A percentile compares a stretch with the other conserved stretches of the same genome.
Conservation (phyloP, 345 rosid species). For the Populus tremula region DNA sequence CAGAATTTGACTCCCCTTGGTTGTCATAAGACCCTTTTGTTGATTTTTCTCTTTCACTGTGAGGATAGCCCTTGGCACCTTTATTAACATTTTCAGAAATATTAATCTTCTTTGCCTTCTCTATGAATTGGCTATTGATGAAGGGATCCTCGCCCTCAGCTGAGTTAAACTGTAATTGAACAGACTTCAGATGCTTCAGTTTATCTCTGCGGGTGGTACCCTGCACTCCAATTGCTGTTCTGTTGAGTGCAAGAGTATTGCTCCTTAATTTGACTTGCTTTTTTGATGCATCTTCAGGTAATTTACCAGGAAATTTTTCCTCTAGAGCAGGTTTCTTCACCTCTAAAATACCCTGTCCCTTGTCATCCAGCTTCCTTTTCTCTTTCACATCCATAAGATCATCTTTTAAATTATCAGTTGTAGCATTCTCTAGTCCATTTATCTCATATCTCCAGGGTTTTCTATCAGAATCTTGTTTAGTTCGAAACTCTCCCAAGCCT, state of each 20-base stretch:
- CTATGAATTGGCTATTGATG: slow-evolving; percentile 15
- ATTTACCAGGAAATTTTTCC: slow-evolving; percentile 29
- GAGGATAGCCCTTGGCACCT: slow-evolving; percentile 4
- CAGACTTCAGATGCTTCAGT: slow-evolving; percentile 56
- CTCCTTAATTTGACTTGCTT: slow-evolving; percentile 57
- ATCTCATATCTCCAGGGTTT: slow-evolving; percentile 29
- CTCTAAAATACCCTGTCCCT: slow-evolving; percentile 23
- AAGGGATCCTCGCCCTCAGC: slow-evolving; percentile 25
- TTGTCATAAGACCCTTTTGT: slow-evolving; percentile 27
- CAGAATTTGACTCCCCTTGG: slow-evolving; percentile 39
- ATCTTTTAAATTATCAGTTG: slow-evolving; percentile 19
- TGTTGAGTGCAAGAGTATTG: slow-evolving; percentile 45
- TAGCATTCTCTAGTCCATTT: slow-evolving; percentile 21
- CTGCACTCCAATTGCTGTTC: slow-evolving; percentile 43
- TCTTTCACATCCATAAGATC: slow-evolving; percentile 31
- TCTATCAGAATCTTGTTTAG: slow-evolving; percentile 17
- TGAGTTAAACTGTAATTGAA: slow-evolving; percentile 46
- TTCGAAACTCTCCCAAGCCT: slow-evolving; percentile 14
- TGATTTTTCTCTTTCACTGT: slow-evolving; percentile 17
- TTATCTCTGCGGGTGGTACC: slow-evolving; percentile 38
- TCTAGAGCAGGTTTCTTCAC: slow-evolving; percentile 38
- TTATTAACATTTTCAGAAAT: slow-evolving; percentile 23
- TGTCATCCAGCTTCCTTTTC: slow-evolving; percentile 36
- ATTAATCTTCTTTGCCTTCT: slow-evolving; percentile 24
- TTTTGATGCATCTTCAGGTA: slow-evolving; percentile 40